Evolutionary conservation across 2,329 filamentous ascomycete genomes (phyloP), one percentile per base, ranked within the genome.

Genomic region (Cladosporium phlei): DNA sequence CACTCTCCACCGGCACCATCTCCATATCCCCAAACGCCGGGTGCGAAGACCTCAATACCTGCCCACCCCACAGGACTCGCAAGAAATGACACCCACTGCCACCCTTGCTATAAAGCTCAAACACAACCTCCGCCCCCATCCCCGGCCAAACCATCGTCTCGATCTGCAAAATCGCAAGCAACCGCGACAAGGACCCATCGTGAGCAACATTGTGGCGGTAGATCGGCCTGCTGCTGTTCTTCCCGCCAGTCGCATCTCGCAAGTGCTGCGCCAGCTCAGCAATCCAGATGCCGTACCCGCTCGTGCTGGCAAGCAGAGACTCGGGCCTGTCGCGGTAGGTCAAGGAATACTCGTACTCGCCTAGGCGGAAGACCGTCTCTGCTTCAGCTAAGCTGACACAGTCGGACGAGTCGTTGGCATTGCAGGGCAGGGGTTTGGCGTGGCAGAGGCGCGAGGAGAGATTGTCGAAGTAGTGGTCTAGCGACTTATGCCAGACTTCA

Each of bases 381-480:
- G 85, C 82, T 33, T 82, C 69, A 0, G 68, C 64, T 55, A 81
- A 79, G 2, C 76, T 76, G 30, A 90, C 69, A 59, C 87, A 91
- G 0, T 69, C 66, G 0, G 67, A 54, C 0, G 64, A 68, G 44
- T 75, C 72, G 51, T 74, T 74, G 45, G 52, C 63, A 52, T 76
- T 79, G 67, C 86, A 91, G 0, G 86, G 87, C 0, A 90, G 69
- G 0, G 85, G 78, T 58, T 85, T 86, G 14, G 66, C 69, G 60
- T 93, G 86, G 63, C 87, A 93, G 60, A 88, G 83, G 0, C 86
- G 76, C 0, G 86, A 83, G 0, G 85, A 88, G 1, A 93, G 75
- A 59, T 89, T 93, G 63, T 93, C 88, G 58, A 83, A 93, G 69
- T 93, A 93, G 65, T 89, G 87, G 60, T 93, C 88, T 57, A 85